Conservation (phyloP, 2,329 filamentous ascomycete genomes). For the Diaporthe australafricana region DNA sequence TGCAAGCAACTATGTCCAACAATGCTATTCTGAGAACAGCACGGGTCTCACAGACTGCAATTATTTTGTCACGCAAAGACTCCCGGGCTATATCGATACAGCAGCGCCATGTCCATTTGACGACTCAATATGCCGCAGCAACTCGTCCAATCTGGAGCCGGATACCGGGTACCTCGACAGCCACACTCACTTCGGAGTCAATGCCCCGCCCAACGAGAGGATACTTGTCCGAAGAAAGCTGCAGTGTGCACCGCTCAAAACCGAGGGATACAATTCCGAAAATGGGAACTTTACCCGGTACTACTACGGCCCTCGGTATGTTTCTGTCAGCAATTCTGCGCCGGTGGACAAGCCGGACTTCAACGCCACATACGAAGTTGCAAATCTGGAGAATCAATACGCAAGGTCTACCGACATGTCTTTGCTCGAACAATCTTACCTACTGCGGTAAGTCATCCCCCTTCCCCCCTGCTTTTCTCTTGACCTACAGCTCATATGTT, state of each 20-base stretch:
- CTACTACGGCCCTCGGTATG: conserved; percentile 17
- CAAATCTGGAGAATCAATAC: conserved; percentile 4
- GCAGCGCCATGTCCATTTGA: conserved; percentile 40
- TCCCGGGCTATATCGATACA: not conserved
- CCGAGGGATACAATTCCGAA: not conserved
- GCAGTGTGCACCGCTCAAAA: conserved; percentile 30
- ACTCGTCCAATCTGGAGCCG: conserved; percentile 25
- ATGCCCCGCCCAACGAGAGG: conserved; percentile 37
- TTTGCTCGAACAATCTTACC: not conserved
- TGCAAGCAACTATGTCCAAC: conserved; percentile 36
- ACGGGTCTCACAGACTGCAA: conserved; percentile 20
- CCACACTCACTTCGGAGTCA: conserved; percentile 40
- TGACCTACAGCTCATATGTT: too few species aligned
- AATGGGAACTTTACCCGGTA: conserved; percentile 30
- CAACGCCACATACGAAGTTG: conserved; percentile 24
- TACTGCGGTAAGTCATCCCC: not conserved
- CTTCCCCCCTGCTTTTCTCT: too few species aligned
- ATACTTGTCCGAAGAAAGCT: conserved; percentile 27
- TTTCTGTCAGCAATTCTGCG: too few species aligned
- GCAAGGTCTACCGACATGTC: not conserved
- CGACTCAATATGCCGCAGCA: conserved; percentile 30
- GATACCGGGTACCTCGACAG: conserved; percentile 40
- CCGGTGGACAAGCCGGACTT: too few species aligned
- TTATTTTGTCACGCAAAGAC: not conserved
- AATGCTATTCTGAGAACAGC: conserved; percentile 40